Conservation (phyloP, 108 stramenopile genomes). For the Cyclotella distinguenda region DNA sequence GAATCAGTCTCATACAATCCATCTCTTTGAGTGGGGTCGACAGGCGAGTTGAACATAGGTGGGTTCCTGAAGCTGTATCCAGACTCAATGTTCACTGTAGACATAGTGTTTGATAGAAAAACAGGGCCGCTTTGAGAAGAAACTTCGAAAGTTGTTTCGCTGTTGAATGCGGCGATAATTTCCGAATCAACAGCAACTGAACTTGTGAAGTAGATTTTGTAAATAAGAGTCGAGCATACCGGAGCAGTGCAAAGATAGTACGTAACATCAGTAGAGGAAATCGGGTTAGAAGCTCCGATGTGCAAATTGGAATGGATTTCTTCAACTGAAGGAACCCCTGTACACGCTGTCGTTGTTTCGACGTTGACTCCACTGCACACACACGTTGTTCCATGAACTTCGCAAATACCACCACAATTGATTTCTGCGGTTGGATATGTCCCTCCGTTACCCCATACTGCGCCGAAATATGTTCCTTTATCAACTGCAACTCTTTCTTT, state of each 20-base stretch:
- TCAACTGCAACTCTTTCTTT: constrained; percentile 20
- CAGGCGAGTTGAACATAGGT: constrained; percentile 21
- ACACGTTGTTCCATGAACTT: constrained; percentile 23
- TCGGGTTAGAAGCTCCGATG: constrained; percentile 29
- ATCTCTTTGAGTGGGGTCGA: constrained; percentile 24
- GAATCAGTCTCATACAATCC: constrained; percentile 44
- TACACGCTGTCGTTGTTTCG: constrained; percentile 8
- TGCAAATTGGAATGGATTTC: constrained; percentile 16
- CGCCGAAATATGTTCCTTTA: constrained; percentile 32
- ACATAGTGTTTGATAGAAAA: constrained; percentile 44
- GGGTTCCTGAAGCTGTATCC: constrained; percentile 41
- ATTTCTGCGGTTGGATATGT: constrained; percentile 10
- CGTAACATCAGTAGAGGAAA: neutral
- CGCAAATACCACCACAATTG: constrained; percentile 34
- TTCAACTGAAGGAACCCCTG: neutral
- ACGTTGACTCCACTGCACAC: constrained; percentile 13
- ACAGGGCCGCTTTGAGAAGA: constrained; percentile 14
- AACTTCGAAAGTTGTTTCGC: constrained; percentile 51
- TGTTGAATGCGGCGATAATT: constrained; percentile 25
- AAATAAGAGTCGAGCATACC: neutral
- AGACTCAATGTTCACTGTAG: constrained; percentile 33
- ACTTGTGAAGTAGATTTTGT: constrained; percentile 6
- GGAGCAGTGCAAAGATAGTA: constrained; percentile 26
- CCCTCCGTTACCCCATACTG: constrained; percentile 16
- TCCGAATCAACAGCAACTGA: constrained; percentile 2